These are phyloP conservation scores for Diaporthe citriasiana DNA, from an alignment of 2,329 filamentous ascomycete species.

Conservation along the genomic window DNA sequence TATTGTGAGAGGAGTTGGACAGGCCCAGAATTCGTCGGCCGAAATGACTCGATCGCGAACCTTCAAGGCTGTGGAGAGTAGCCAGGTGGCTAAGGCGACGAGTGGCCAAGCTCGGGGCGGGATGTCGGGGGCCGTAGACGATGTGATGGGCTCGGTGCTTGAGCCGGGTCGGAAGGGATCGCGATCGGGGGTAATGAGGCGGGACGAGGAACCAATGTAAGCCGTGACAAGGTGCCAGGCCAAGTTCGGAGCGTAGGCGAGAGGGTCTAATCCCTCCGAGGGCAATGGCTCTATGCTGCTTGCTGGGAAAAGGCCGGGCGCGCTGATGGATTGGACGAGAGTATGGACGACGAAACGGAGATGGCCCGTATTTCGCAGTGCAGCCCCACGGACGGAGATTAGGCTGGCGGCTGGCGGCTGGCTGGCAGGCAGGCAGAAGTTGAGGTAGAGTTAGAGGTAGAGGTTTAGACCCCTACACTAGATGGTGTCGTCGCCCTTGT, in stretches of 20 bases:
- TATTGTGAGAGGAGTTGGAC: not conserved
- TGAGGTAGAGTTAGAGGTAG: not conserved
- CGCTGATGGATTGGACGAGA: conserved; percentile 22
- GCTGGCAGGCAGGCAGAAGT: not conserved
- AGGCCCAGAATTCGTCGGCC: conserved; percentile 10
- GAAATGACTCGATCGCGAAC: conserved; percentile 22
- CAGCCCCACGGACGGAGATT: conserved; percentile 38
- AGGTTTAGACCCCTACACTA: not conserved
- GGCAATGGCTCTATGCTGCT: conserved; percentile 10
- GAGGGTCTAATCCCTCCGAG: conserved; percentile 13
- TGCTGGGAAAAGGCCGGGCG: conserved; percentile 27
- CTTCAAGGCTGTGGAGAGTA: conserved; percentile 6
- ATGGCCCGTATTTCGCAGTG: conserved; percentile 38
- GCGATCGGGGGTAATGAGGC: conserved; percentile 16
- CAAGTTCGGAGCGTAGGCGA: conserved; percentile 1
- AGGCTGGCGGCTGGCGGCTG: conserved; percentile 12
- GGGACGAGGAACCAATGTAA: conserved; percentile 16
- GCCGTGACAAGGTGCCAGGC: conserved; percentile 15
- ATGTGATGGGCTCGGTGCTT: conserved; percentile 17
- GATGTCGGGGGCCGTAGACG: not conserved
- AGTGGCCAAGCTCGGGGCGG: conserved; percentile 18
- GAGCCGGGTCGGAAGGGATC: conserved; percentile 17
- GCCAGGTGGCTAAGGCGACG: conserved; percentile 1
- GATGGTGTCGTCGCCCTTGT: conserved; percentile 15
- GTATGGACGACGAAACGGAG: conserved; percentile 34